phyloP scores from a whole-genome alignment of 805 yeast genomes.

The Kluyveromyces lactis region DNA sequence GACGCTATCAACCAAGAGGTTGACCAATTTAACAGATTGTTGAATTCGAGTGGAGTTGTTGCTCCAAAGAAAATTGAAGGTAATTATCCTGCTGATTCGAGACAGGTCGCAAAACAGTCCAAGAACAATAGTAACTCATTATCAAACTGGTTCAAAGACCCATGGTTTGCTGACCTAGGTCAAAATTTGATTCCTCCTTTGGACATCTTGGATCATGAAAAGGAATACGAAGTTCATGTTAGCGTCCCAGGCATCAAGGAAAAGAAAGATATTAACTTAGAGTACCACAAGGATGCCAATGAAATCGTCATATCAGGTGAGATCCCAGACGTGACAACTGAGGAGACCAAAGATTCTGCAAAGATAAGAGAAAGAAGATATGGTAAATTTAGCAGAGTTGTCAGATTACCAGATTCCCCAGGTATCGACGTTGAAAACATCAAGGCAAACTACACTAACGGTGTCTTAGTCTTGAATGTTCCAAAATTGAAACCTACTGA shows the following conservation, averaged over 20 bases:
- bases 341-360: conserved; percentile 18
- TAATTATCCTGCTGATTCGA: conserved; percentile 5
- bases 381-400: conserved; percentile 37
- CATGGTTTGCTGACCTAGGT: conserved; percentile 21
- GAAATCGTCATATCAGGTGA: conserved; percentile 39
- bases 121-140: conserved; percentile 7
- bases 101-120: background rate
- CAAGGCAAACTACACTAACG: conserved; percentile 38
- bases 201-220: conserved; percentile 38
- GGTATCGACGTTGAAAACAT: conserved; percentile 37
- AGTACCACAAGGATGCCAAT: conserved; percentile 38
- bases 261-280: conserved; percentile 36
- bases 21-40: conserved; percentile 29
- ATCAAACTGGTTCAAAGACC: conserved; percentile 20
- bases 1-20: conserved; percentile 37
- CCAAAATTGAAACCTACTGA: conserved; percentile 31
- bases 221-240: conserved; percentile 34
- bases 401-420: conserved; percentile 32
- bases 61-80: conserved; percentile 14
- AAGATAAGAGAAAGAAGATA: conserved; percentile 29
- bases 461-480: conserved; percentile 35
- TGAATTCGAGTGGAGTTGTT: conserved; percentile 25
- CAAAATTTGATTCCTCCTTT: conserved; percentile 34
- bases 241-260: conserved; percentile 41
- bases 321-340: conserved; percentile 24